Base-by-base conservation (phyloP, 495 filamentous ascomycete genomes). In the Annulohypoxylon maeteangense region DNA sequence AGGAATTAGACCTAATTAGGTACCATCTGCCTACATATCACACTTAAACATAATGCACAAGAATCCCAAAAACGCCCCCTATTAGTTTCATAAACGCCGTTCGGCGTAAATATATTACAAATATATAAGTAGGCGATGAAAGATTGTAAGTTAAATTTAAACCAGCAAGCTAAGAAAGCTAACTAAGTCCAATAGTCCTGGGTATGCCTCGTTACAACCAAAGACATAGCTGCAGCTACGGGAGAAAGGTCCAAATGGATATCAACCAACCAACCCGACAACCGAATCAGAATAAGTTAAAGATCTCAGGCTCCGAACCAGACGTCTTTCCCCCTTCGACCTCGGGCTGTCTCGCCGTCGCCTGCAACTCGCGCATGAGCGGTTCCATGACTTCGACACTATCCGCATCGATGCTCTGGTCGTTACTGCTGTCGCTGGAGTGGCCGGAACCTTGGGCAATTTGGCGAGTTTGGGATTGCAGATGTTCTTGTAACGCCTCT, bases 311-410 rank as follows among this genome's bases (percentile, higher is more conserved):
- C 63, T 74, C 71, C 0, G 32, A 27, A 34, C 67, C 11, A 27
- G 58, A 23, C 38, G 66, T 50, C 20, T 10, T 38, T 14, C 12
- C 7, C 51, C 53, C 61, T 1, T 25, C 55, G 1, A 7, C 55
- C 54, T 29, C 23, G 2, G 47, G 14, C 14, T n/a, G 23, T n/a
- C 65, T 8, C 1, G 68, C 68, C 29, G 63, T 59, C 14, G 57
- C 67, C 63, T 64, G 71, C 12, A 74, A 34, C 14, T 74, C 71
- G 23, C 57, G 66, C 71, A 71, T 71, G 20, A 74, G 57, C 44
- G 71, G 71, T 42, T 74, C 71, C 42, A 70, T 57, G 51, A 57
- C 61, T 50, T 64, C 71, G 22, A 65, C 62, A 42, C 54, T 63
- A 0, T 31, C 38, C 2, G 59, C 40, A 5, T 58, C 50, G 32